These are phyloP conservation scores for Malassezia psittaci DNA, from an alignment of 1,284 basidiomycete genomes.

Conservation along the genomic window DNA sequence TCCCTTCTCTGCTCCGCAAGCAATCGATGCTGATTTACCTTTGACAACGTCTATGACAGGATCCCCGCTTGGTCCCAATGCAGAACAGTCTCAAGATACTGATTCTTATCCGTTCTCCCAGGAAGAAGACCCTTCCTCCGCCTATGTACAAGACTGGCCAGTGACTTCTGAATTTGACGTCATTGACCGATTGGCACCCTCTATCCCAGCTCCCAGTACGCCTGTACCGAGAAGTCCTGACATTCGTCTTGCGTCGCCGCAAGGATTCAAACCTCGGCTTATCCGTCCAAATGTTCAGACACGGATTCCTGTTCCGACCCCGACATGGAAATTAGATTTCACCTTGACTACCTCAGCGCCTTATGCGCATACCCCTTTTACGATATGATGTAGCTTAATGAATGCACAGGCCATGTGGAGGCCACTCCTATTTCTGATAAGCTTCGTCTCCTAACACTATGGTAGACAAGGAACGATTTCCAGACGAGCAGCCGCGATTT, in stretches of 20 bases:
- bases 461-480: not conserved
- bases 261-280: not conserved
- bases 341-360: conserved; percentile 1
- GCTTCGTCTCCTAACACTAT: not conserved
- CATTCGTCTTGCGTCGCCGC: not conserved
- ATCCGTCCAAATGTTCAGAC: conserved; percentile 5
- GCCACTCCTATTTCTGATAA: not conserved
- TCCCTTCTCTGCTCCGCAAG: not conserved
- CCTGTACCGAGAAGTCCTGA: conserved; percentile 14
- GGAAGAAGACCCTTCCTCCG: not conserved
- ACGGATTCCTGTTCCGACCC: conserved; percentile 16
- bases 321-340: conserved; percentile 13
- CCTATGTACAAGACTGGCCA: not conserved
- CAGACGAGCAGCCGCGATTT: too few relatives aligned
- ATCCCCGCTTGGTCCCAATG: not conserved
- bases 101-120: not conserved
- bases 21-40: not conserved
- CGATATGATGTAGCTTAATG: conserved; percentile 9
- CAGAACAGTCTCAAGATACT: not conserved
- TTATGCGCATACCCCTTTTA: conserved; percentile 4
- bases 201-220: conserved; percentile 13
- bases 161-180: not conserved
- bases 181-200: conserved; percentile 5
- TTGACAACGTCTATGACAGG: not conserved
- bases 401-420: conserved; percentile 5